Percentiles rank a stretch among this genome's conserved stretches.
Conservation (phyloP, 2,329 filamentous ascomycete genomes). For the Dactylellina sp. region DNA sequence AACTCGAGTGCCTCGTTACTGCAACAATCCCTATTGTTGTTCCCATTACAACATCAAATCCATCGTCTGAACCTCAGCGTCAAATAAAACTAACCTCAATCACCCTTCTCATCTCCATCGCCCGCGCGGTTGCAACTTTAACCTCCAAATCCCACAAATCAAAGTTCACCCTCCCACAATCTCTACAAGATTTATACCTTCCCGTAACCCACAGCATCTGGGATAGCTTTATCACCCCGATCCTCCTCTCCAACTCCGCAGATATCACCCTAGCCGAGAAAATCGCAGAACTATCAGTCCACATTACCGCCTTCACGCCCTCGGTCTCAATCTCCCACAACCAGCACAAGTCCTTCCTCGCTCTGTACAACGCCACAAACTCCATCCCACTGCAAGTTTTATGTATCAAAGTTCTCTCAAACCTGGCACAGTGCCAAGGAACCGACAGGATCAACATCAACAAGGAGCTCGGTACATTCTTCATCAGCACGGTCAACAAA, state of each 20-base stretch:
- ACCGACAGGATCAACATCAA: slow-evolving; percentile 70
- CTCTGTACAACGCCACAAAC: slow-evolving; percentile 70
- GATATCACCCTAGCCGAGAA: slow-evolving; percentile 73
- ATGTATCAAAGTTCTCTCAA: slow-evolving; percentile 40
- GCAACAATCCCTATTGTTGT: slow-evolving; percentile 68
- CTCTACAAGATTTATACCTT: slow-evolving; percentile 72
- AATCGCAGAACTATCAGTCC: slow-evolving; percentile 76
- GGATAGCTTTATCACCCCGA: slow-evolving; percentile 69
- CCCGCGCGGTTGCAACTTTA: slow-evolving; percentile 69
- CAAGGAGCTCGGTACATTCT: slow-evolving; percentile 73
- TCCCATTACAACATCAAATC: slow-evolving; percentile 65
- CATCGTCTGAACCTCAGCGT: slow-evolving; percentile 62
- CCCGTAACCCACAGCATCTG: slow-evolving; percentile 71
- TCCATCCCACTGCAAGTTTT: slow-evolving; percentile 39
- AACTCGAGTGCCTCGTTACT: slow-evolving; percentile 67
- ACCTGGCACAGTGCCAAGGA: slow-evolving; percentile 60
- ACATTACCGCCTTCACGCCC: slow-evolving; percentile 69
- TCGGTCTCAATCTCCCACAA: slow-evolving; percentile 60
- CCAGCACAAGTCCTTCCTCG: slow-evolving; percentile 74
- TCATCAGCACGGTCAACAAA: slow-evolving; percentile 69
- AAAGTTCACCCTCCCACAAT: slow-evolving; percentile 34
- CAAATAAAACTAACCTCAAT: slow-evolving; percentile 70
- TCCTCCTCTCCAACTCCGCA: slow-evolving; percentile 72
- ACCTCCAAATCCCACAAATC: slow-evolving; percentile 38
- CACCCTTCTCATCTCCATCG: slow-evolving; percentile 74